Base-by-base conservation (phyloP, 2,329 filamentous ascomycete genomes). In the Penicillium sp. region DNA sequence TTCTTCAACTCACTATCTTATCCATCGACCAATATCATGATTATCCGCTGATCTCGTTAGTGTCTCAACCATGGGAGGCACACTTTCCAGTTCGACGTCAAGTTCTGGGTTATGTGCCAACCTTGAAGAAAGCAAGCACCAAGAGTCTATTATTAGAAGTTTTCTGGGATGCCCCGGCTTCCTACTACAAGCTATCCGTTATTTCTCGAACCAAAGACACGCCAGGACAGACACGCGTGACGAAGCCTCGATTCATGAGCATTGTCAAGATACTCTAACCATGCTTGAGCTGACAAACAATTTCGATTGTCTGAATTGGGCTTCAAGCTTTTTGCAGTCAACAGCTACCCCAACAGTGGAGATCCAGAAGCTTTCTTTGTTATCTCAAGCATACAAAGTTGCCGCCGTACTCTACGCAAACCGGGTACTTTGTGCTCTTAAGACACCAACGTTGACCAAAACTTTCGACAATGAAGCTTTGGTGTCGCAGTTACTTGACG, bases 141-240 rank as follows among this genome's bases (percentile, higher is more conserved):
- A 56, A 29, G 54, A 56, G 10, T 52, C 44, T 3, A 53, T 56
- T 10, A 29, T 52, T 6, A 14, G 45, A 9, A 48, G 43, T 14
- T 62, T 58, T 48, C 48, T 63, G 14, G 61, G 57, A 6, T 63
- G 61, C 16, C 61, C 61, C 1, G 53, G 45, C 13, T 31, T 52
- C 7, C 33, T 63, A 1, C n/a, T 58, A 22, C 26, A n/a, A 3
- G 55, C 53, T 14, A 31, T 63, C 3, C 59, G 53, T 1, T 58
- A n/a, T 19, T 57, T 63, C 10, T 62, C 61, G 14, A 41, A 22
- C 5, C 37, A 51, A n/a, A 60, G 61, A 45, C 11, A 48, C 27
- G 26, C 24, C 2, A 14, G 9, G 16, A 26, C 16, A 19, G 7
- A 29, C 4, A 8, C 8, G 14, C 14, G n/a, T 10, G 16, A 26